Evolutionary conservation across 73 alveolate species (phyloP), one percentile per base, ranked within the genome.

Genomic region (Stentor roeselii): DNA sequence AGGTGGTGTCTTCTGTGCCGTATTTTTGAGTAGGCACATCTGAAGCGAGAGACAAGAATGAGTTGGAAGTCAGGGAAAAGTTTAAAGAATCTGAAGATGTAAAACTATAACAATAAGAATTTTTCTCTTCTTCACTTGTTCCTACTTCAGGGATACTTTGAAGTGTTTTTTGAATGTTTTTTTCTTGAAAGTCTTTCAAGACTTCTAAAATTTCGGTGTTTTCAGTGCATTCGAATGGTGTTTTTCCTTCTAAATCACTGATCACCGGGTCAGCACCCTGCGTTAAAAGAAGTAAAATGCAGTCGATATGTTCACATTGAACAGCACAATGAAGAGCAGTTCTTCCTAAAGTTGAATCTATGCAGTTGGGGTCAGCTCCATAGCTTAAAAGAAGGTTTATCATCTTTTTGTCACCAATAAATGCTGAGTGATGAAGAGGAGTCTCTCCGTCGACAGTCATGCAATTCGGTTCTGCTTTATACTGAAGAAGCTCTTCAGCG

Each of bases 391-490:
- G 27, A 58, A 58, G 74, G 1, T 58, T 31, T 1, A 58, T 31
- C 1, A 58, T 58, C 27, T 2, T 58, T 58, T 1, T 31, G 15
- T 58, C 35, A 0, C 74, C 74, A 0, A n/a, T 0, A 58, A 58
- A 58, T 1, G 74, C 27, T 2, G 74, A n/a, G 15, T 58, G 74
- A 31, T 58, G 74, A 21, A 58, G 27, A n/a, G 74, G 35, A 21
- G 74, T 58, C 27, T 58, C 74, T 21, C 27, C 27, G 15, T 58
- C 74, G 27, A 21, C 27, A 21, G 74, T 58, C 15, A 58, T 21
- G 27, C 15, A 31, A 58, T 58, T 58, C 27, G 74, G 74, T 38
- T 85, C 86, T 21, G 90, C 87, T 3, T 85, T 85, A 37, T 85
- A 3, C 11, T 85, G 84, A 32, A 85, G 78, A 42, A 85, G 60